Evolutionary conservation across 2,329 filamentous ascomycete genomes (phyloP).

Genomic region (Dothistroma pini): DNA sequence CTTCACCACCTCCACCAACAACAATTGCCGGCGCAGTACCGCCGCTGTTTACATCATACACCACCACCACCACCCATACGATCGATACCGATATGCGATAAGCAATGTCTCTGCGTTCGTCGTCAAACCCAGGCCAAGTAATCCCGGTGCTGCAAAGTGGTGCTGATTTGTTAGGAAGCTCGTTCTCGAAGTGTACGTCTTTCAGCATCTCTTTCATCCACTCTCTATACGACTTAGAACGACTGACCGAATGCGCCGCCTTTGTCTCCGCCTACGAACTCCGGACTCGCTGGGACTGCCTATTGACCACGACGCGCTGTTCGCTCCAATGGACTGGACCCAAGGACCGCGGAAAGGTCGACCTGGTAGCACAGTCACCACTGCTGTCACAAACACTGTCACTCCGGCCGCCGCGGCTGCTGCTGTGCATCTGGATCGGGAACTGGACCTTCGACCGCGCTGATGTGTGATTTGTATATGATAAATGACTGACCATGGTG

Average conservation of each 20-base stretch:
- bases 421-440: not conserved
- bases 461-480: not conserved
- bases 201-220: not conserved
- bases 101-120: conserved; percentile 1
- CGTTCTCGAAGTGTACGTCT: conserved; percentile 6
- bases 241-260: conserved; percentile 2
- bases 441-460: not conserved
- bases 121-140: not conserved
- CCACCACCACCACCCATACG: not conserved
- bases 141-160: conserved; percentile 1
- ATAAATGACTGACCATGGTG: not conserved
- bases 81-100: not conserved
- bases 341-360: not conserved
- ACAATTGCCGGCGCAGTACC: not conserved
- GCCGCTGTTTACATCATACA: too few species aligned
- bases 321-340: not conserved
- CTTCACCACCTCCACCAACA: not conserved
- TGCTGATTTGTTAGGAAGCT: conserved; percentile 4
- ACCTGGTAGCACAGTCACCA: not conserved
- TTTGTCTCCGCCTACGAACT: not conserved
- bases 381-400: not conserved
- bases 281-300: not conserved
- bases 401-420: conserved; percentile 1
- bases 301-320: not conserved
- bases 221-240: not conserved